Percentiles rank a stretch among this genome's conserved stretches.
phyloP scores from a whole-genome alignment of 192 early-diverging fungal species.

The Spizellomyces punctatus region DNA sequence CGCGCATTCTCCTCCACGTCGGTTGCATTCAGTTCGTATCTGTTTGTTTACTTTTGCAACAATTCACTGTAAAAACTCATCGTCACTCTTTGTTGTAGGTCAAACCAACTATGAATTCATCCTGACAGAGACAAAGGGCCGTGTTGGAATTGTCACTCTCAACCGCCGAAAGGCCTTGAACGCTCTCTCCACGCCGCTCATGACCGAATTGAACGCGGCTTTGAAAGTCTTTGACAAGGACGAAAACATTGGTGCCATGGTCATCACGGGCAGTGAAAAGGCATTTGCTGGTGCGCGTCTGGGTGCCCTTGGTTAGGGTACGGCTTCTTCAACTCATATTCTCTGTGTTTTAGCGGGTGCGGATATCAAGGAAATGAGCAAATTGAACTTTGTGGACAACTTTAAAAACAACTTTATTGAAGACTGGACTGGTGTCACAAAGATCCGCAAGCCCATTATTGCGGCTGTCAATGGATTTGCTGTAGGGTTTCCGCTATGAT shows the following conservation, averaged over 20 bases:
- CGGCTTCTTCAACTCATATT: neutral
- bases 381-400: constrained; percentile 81
- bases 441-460: constrained; percentile 92
- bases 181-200: constrained; percentile 90
- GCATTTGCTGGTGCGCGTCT: constrained; percentile 90
- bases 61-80: neutral
- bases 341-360: constrained; percentile 74
- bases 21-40: constrained; percentile 9
- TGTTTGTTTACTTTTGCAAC: neutral
- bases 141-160: constrained; percentile 86
- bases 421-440: constrained; percentile 91
- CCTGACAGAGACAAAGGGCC: constrained; percentile 39
- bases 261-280: constrained; percentile 93
- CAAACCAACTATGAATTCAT: constrained; percentile 43
- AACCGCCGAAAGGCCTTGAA: constrained; percentile 97
- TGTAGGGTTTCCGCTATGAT: constrained; percentile 47
- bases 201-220: constrained; percentile 90
- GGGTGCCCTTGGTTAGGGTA: neutral
- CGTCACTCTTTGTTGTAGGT: neutral
- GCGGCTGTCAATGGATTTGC: constrained; percentile 99
- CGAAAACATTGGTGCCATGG: constrained; percentile 80
- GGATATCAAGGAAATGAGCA: constrained; percentile 99
- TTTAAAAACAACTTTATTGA: constrained; percentile 91
- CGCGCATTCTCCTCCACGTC: constrained; percentile 18
- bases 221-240: constrained; percentile 78